Base-by-base conservation (phyloP, 1,284 basidiomycete species). In the Pisolithus thermaeus region DNA sequence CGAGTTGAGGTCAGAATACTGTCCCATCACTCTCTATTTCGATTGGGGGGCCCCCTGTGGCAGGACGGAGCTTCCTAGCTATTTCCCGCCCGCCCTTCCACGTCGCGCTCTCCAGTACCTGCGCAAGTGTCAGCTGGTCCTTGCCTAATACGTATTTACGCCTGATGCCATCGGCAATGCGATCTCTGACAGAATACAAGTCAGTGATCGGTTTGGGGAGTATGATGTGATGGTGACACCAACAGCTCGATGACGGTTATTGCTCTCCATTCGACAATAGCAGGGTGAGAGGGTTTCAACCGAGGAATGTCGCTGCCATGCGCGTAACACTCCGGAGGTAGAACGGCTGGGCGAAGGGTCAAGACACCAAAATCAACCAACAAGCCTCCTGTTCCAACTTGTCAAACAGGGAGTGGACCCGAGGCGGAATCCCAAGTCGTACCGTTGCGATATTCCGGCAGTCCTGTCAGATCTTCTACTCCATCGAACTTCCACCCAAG, bases 41-140 rank as follows among this genome's bases (percentile, higher is more conserved):
- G 61, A 96, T 91, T 0, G 93, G 93, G 1, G 92, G 93, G 0
- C 91, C 92, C 3, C 86, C 83, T 0, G 81, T 86, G 43, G 75
- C 71, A 0, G 86, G 86, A 16, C 94, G 73, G 65, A 83, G 86
- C 62, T 77, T 69, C 65, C 84, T 88, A 0, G 95, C 95, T 44
- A 97, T 91, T 70, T 96, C 91, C 6, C 93, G 76, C 0, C 90
- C 95, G 3, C 92, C 93, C 65, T 95, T 96, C 96, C 95, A 97
- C 0, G 94, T 97, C 2, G 92, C 93, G 47, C 86, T 85, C 70
- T 98, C 95, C 28, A 98, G 74, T 0, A 97, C 85, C 68, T 97
- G 96, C 0, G 91, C 86, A 11, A 97, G 79, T 0, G 81, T 79
- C 28, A 85, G 74, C 50, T 83, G 71, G 2, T 72, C 73, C 4